Conservation (phyloP, 2,329 filamentous ascomycete species). For the Verticillium dahliae region DNA sequence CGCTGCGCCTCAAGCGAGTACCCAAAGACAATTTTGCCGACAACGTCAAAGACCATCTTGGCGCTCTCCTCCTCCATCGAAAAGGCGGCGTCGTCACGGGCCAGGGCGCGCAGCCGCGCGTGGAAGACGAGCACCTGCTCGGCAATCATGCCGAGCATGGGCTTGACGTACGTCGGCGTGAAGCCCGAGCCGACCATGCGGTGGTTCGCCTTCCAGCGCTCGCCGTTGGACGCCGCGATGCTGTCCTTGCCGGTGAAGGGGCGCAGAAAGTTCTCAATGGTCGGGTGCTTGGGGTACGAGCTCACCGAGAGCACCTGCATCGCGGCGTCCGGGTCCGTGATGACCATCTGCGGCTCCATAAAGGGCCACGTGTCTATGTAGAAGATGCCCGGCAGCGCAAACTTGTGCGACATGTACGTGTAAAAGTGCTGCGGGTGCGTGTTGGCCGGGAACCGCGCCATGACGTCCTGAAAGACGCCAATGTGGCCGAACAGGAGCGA, state of each 20-base stretch:
- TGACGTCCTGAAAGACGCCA: slow-evolving; percentile 10
- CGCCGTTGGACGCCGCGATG: slow-evolving; percentile 17
- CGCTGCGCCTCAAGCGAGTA: slow-evolving; percentile 13
- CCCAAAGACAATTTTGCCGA: slow-evolving; percentile 15
- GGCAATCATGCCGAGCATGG: slow-evolving; percentile 15
- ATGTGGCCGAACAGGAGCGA: slow-evolving; percentile 15
- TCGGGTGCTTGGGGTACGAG: slow-evolving; percentile 12
- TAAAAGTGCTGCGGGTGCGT: slow-evolving; percentile 15
- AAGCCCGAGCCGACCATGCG: slow-evolving; percentile 21
- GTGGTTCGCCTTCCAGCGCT: slow-evolving; percentile 21
- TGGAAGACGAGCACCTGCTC: slow-evolving; percentile 18
- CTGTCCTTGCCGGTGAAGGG: slow-evolving; percentile 14
- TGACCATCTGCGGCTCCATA: slow-evolving; percentile 16
- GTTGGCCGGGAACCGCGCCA: slow-evolving; percentile 12
- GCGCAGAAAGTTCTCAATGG: slow-evolving; percentile 13
- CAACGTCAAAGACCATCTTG: slow-evolving; percentile 17
- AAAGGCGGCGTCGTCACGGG: slow-evolving; percentile 9
- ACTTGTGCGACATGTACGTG: slow-evolving; percentile 15
- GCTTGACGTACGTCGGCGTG: slow-evolving; percentile 15
- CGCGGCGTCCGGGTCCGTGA: slow-evolving; percentile 18
- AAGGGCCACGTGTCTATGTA: slow-evolving; percentile 25
- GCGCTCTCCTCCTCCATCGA: slow-evolving; percentile 15
- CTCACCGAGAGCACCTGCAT: slow-evolving; percentile 16
- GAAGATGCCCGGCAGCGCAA: slow-evolving; percentile 20
- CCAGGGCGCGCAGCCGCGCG: slow-evolving; percentile 8